Evolutionary conservation across 768 basidiomycete genomes (phyloP), one percentile per base, ranked within the genome.

Genomic region (Nidularia sp.): DNA sequence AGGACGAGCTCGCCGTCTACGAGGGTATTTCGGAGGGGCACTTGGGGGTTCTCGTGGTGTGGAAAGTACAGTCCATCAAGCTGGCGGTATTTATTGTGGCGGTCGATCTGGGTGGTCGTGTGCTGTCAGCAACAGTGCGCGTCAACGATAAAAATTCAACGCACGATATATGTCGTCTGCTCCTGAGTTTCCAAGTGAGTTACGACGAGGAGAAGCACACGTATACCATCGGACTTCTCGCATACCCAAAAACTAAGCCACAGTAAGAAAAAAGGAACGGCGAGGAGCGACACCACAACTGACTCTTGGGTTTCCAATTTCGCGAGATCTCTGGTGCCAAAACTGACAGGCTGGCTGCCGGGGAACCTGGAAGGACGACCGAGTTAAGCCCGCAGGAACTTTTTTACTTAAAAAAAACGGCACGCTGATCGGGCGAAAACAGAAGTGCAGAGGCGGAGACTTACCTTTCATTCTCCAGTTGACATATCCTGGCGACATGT

Each of bases 191-290:
- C 58, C 46, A 70, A 60, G 73, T 88, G 76, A 48, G 86, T 79
- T 66, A 79, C 73, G 47, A 98, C 79, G 53, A 96, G 72, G 48
- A 98, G 81, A 31, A 99, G 75, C 39, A 98, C 90, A 34, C 97
- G 84, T 48, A 99, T 66, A 9, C 97, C 97, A 64, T 98, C 97
- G 9, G 93, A 96, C 74, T 98, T 98, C 74, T 99, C 97, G 71
- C 94, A 97, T 42, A 99, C 97, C 96, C 96, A 99, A 69, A 90
- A 99, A 65, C 95, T 98, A 64, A 34, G 46, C 55, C 35, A 5
- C 42, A 22, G 42, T 43, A 51, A 8, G 49, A 29, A 2, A 47
- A 25, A 31, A 18, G 32, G 22, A 45, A 15, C 50, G 54, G 52
- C 54, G 34, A 55, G 43, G 36, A 31, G 10, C 34, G 45, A 33